Conservation (phyloP, 2,329 filamentous ascomycete genomes). For the Tetracladium maxilliforme region DNA sequence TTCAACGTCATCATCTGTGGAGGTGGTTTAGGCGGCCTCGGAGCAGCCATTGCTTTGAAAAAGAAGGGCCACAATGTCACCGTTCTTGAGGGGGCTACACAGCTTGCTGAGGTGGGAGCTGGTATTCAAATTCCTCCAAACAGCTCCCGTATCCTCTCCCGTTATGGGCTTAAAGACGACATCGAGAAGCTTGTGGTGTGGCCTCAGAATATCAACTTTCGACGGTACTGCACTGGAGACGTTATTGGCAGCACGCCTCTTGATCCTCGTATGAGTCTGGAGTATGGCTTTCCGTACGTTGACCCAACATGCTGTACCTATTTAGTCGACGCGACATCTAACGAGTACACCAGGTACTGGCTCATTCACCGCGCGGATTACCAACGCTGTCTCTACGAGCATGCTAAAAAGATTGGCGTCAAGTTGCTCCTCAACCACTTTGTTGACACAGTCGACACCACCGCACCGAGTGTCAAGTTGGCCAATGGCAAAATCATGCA, state of each 20-base stretch:
- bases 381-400: conserved; percentile 23
- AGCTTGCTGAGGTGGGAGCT: conserved; percentile 22
- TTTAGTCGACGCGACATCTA: conserved; percentile 6
- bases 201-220: conserved; percentile 6
- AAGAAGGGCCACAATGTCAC: conserved; percentile 20
- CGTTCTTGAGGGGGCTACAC: conserved; percentile 23
- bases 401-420: conserved; percentile 21
- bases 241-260: no score
- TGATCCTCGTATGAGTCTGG: no score
- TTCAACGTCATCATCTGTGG: no score
- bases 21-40: conserved; percentile 24
- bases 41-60: conserved; percentile 15
- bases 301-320: conserved; percentile 3
- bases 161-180: conserved; percentile 8
- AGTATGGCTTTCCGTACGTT: no score
- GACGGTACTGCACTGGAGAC: no score
- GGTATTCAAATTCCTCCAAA: conserved; percentile 13
- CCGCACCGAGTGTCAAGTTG: conserved; percentile 9
- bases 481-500: conserved; percentile 11
- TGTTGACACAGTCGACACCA: conserved; percentile 16
- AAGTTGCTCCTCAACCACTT: conserved; percentile 19
- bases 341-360: conserved; percentile 20
- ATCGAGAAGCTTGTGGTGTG: conserved; percentile 7
- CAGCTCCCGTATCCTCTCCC: conserved; percentile 8
- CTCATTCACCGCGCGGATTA: conserved; percentile 31